A percentile compares a stretch with the other conserved stretches of the same genome.
Evolutionary conservation across 2,329 filamentous ascomycete species (phyloP).

Genomic region (Epichloe aotearoae): DNA sequence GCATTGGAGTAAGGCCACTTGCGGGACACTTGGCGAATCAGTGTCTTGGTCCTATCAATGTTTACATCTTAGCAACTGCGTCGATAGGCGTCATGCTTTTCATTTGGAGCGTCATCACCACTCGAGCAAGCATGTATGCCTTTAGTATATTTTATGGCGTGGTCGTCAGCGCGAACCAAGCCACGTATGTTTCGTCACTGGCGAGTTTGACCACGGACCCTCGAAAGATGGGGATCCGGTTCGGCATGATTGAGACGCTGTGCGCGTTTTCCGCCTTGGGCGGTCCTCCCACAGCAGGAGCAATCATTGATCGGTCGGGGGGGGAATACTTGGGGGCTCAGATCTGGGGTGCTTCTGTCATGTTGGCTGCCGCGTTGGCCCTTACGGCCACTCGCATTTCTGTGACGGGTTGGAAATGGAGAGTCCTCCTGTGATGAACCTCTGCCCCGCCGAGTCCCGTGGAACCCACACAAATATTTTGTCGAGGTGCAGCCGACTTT

Average conservation of each 20-base stretch:
- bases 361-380: constrained; percentile 20
- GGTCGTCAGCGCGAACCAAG: constrained; percentile 20
- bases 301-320: constrained; percentile 27
- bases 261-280: constrained; percentile 29
- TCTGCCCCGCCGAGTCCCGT: too few relatives aligned
- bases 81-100: constrained; percentile 35
- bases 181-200: neutral
- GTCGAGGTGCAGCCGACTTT: too few relatives aligned
- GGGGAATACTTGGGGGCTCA: constrained; percentile 28
- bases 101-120: constrained; percentile 40
- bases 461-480: too few relatives aligned
- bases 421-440: constrained; percentile 4
- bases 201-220: constrained; percentile 25
- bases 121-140: constrained; percentile 25
- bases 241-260: constrained; percentile 32
- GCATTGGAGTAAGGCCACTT: constrained; percentile 39
- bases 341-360: constrained; percentile 31
- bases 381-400: constrained; percentile 21
- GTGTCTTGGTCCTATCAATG: constrained; percentile 40
- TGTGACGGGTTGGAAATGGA: constrained; percentile 23
- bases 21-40: constrained; percentile 40
- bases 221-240: constrained; percentile 30
- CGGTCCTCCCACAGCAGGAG: constrained; percentile 30
- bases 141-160: constrained; percentile 32
- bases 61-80: constrained; percentile 34